These are phyloP conservation scores for Tulasnella sp. DNA, from an alignment of 768 basidiomycete species.

Conservation along the genomic window DNA sequence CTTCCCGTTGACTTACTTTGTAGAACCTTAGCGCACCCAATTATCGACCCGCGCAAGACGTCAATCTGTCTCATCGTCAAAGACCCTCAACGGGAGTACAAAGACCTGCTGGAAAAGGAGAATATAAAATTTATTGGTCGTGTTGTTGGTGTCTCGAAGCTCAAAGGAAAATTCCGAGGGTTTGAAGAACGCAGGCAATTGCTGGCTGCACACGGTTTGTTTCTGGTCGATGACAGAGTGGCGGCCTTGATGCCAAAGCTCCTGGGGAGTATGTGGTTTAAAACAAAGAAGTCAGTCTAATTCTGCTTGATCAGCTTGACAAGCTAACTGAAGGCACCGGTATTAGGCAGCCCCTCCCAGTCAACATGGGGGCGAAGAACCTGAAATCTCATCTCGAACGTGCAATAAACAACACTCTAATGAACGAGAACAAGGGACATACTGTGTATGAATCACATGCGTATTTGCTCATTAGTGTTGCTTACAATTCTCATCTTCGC, in stretches of 20 bases:
- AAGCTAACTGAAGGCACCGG: constrained; percentile 33
- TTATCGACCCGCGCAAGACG: constrained; percentile 80
- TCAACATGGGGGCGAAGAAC: constrained; percentile 84
- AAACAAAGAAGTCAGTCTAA: constrained; percentile 87
- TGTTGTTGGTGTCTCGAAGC: constrained; percentile 87
- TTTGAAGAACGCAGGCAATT: constrained; percentile 82
- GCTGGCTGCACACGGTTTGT: constrained; percentile 86
- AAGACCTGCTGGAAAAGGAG: constrained; percentile 79
- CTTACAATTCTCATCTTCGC: constrained; percentile 13
- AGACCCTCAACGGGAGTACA: constrained; percentile 95
- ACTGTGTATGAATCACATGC: constrained; percentile 67
- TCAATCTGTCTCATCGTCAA: constrained; percentile 91
- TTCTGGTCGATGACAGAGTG: constrained; percentile 90
- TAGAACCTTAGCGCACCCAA: constrained; percentile 76
- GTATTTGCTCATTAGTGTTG: constrained; percentile 8
- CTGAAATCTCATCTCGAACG: constrained; percentile 91
- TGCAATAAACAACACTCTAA: constrained; percentile 91
- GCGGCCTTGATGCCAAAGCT: constrained; percentile 84
- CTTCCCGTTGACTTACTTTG: constrained; percentile 1
- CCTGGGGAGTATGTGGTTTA: constrained; percentile 88
- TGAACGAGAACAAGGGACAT: constrained; percentile 93
- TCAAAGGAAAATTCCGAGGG: constrained; percentile 90
- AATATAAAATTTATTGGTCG: constrained; percentile 88
- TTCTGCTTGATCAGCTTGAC: background rate
- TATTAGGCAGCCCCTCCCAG: constrained; percentile 89